Evolutionary conservation across 345 rosid genomes (phyloP).

Genomic region (Leavenworthia alabamica): DNA sequence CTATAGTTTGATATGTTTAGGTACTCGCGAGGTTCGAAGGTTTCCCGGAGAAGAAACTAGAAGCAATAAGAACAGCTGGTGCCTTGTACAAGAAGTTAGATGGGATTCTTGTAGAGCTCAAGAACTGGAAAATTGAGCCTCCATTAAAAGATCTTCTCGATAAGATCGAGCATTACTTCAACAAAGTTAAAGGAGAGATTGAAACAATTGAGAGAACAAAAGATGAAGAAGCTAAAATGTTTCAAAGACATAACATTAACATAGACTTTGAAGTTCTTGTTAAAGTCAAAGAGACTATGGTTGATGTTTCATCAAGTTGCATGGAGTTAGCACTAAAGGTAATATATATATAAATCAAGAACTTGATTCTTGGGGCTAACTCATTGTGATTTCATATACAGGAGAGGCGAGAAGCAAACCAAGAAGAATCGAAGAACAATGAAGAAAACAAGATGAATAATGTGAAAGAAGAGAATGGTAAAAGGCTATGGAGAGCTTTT

Average conservation of each 20-base stretch:
- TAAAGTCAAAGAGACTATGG: conserved; percentile 55
- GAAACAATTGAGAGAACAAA: conserved; percentile 55
- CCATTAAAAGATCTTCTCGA: conserved; percentile 49
- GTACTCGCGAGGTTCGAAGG: conserved; percentile 63
- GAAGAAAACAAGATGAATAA: conserved; percentile 25
- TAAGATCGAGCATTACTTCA: conserved; percentile 52
- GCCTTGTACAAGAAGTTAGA: conserved; percentile 46
- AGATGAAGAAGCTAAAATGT: conserved; percentile 50
- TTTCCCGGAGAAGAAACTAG: conserved; percentile 58
- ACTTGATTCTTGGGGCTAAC: background rate
- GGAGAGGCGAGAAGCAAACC: conserved; percentile 46
- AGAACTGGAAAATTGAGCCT: conserved; percentile 50
- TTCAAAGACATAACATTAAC: conserved; percentile 42
- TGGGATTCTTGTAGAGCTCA: conserved; percentile 37
- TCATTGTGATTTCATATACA: conserved; percentile 7
- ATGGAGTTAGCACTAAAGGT: conserved; percentile 65
- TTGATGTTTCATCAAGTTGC: conserved; percentile 69
- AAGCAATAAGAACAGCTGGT: conserved; percentile 50
- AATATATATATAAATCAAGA: background rate
- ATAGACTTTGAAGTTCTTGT: conserved; percentile 47
- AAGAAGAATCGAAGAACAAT: conserved; percentile 12
- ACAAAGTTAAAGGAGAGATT: conserved; percentile 51
- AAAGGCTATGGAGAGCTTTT: conserved; percentile 59
- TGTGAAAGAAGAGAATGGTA: conserved; percentile 27
- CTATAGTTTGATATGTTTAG: conserved; percentile 20